These are phyloP conservation scores for Xylariaceae sp. DNA, from an alignment of 2,329 filamentous ascomycete species.

Conservation along the genomic window DNA sequence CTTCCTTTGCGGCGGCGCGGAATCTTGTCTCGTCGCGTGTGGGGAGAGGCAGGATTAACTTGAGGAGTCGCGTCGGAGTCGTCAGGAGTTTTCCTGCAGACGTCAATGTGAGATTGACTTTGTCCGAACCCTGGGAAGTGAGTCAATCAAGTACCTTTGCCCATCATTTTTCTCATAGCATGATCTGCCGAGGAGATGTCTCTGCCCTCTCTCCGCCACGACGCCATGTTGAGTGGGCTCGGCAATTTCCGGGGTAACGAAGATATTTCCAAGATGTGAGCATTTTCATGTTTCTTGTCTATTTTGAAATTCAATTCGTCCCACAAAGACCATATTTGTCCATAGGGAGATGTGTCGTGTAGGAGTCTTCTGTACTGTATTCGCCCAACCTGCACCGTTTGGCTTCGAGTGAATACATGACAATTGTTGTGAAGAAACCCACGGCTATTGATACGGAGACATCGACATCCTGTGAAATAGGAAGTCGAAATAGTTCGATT, in stretches of 20 bases:
- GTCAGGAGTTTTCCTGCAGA: constrained; percentile 61
- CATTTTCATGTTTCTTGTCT: constrained; percentile 27
- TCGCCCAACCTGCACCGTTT: too few species aligned
- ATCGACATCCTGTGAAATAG: constrained; percentile 11
- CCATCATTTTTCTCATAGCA: constrained; percentile 47
- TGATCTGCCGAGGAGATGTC: constrained; percentile 51
- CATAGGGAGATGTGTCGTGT: constrained; percentile 17
- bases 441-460: constrained; percentile 14
- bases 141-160: constrained; percentile 44
- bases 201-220: constrained; percentile 59
- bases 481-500: constrained; percentile 22
- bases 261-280: constrained; percentile 32
- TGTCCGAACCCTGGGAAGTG: too few species aligned
- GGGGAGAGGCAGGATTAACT: constrained; percentile 62
- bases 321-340: constrained; percentile 8
- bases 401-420: background rate
- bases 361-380: constrained; percentile 1
- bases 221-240: constrained; percentile 51
- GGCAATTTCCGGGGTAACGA: constrained; percentile 38
- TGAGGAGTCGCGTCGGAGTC: constrained; percentile 65
- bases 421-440: constrained; percentile 3
- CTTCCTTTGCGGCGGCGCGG: constrained; percentile 44
- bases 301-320: constrained; percentile 27
- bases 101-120: constrained; percentile 1
- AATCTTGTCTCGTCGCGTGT: constrained; percentile 44